Base-by-base conservation (phyloP, 371 early-diverging fungal genomes). In the Mortierella polycephala region DNA sequence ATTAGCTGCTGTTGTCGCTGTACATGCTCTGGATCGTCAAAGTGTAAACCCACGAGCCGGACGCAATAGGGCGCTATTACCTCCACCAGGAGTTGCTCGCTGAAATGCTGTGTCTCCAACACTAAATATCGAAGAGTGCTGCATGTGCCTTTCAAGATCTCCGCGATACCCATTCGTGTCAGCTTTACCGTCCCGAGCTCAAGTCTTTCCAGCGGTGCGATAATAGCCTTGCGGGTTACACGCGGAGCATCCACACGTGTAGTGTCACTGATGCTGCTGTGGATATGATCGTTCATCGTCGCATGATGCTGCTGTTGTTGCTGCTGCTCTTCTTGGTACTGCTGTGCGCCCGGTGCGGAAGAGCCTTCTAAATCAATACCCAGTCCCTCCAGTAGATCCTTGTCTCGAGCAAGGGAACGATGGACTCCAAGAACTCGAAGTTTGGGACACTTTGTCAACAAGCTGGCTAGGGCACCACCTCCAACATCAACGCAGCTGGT, bases 401-500 rank as follows among this genome's bases (percentile, higher is more conserved):
- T 49, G n/a, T 76, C 77, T 13, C 71, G 62, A 20, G 77, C 77
- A 16, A 76, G 68, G 9, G 77, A 76, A 1, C 71, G 64, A 57
- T 71, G 71, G 16, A 76, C 64, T 5, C 63, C 71, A 21, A 76
- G 49, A 23, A 76, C 77, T 14, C 77, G 77, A 16, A 76, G 68
- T 21, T 52, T 71, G 5, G 64, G 61, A 46, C 77, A 76, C 41
- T 52, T 66, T 30, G 77, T 71, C 50, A 76, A 56, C 12, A 76
- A 49, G 51, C 61, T 56, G 4, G 77, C 77, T 16, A 76, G 50
- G 6, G 77, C 71, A 7, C 64, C 50, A 30, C 77, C 77, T 0
- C 77, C 71, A 41, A 76, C 77, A 57, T 76, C 77, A 5, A 76
- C 77, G 45, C 77, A 76, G 42, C 77, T 76, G 12, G 68, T 76